Evolutionary conservation across 345 rosid genomes (phyloP).

Genomic region (Euphorbia lathyris): DNA sequence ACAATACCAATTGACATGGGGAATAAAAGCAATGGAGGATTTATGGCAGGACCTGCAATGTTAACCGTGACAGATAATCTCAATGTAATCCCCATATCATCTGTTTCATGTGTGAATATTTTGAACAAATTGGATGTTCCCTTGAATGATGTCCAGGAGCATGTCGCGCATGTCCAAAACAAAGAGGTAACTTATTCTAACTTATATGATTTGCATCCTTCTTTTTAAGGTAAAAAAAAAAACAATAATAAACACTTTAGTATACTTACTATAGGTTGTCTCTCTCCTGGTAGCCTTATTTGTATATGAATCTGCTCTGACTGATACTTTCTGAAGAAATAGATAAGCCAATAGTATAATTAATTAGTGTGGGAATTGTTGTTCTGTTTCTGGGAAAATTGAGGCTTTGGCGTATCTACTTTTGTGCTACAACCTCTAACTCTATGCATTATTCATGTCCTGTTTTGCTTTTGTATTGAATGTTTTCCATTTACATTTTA

Average conservation of each 20-base stretch:
- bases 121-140: constrained; percentile 16
- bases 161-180: constrained; percentile 6
- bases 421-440: too few relatives aligned
- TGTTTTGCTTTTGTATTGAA: too few relatives aligned
- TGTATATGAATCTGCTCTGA: constrained; percentile 15
- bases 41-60: constrained; percentile 1
- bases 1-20: background rate
- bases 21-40: constrained; percentile 4
- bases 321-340: background rate
- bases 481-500: too few relatives aligned
- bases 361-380: too few relatives aligned
- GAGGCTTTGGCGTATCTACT: too few relatives aligned
- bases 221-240: too few relatives aligned
- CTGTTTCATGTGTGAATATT: background rate
- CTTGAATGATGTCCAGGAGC: constrained; percentile 17
- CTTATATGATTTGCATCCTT: background rate
- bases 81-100: constrained; percentile 14
- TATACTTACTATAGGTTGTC: constrained; percentile 12
- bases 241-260: too few relatives aligned
- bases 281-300: constrained; percentile 18
- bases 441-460: background rate
- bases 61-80: constrained; percentile 23
- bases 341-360: background rate
- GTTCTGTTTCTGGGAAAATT: too few relatives aligned
- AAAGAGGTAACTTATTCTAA: constrained; percentile 14